These are phyloP conservation scores for Erodium texanum DNA, from an alignment of 441 rosid genomes.

Conservation along the genomic window DNA sequence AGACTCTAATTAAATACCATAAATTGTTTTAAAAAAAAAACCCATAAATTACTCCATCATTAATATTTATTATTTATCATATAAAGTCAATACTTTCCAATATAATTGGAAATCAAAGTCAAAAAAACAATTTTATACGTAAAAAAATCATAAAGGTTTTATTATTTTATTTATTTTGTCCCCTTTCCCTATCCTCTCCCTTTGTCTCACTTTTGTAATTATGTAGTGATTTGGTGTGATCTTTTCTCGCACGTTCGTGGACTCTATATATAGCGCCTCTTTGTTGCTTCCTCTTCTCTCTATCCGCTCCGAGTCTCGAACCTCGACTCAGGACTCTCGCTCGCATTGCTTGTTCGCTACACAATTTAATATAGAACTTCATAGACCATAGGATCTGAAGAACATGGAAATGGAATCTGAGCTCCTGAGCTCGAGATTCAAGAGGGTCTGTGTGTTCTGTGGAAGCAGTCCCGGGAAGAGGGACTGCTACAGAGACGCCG, in stretches of 20 bases:
- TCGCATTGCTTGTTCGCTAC: neutral
- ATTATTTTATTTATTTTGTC: neutral
- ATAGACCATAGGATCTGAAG: neutral
- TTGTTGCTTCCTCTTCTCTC: neutral
- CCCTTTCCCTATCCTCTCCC: neutral
- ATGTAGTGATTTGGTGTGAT: neutral
- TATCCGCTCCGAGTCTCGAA: neutral
- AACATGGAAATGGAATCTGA: slow-evolving; percentile 26
- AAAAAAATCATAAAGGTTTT: neutral
- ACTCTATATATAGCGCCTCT: neutral
- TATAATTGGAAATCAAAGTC: neutral
- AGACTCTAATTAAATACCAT: too few relatives aligned
- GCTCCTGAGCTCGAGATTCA: slow-evolving; percentile 50
- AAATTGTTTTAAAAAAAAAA: too few relatives aligned
- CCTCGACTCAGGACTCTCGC: neutral
- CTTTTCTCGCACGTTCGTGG: neutral
- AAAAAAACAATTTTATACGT: too few relatives aligned
- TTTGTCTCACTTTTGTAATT: neutral
- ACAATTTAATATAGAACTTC: neutral
- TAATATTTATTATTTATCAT: too few relatives aligned
- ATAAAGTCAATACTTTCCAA: neutral
- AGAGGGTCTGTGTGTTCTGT: slow-evolving; percentile 82
- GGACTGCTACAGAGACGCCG: slow-evolving; percentile 71
- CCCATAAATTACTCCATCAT: too few relatives aligned
- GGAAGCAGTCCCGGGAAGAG: slow-evolving; percentile 90